Evolutionary conservation across 2,329 filamentous ascomycete genomes (phyloP).

Genomic region (Amauroascus verrucosus): DNA sequence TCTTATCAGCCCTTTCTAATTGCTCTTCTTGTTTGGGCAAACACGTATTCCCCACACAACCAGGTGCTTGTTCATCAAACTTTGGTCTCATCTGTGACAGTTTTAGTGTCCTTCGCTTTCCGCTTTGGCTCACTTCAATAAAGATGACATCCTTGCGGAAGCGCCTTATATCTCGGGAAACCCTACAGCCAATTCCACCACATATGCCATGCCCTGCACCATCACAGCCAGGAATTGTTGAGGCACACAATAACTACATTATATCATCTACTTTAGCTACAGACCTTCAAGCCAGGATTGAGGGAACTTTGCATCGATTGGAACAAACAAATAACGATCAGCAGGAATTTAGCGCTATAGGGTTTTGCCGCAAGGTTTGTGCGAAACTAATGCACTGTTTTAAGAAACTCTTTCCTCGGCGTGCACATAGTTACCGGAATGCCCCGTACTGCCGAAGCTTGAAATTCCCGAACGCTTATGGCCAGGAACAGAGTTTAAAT

Average conservation of each 20-base stretch:
- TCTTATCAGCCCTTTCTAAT: not conserved
- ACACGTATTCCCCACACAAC: not conserved
- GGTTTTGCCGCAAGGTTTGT: not conserved
- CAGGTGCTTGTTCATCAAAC: not conserved
- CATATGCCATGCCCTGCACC: not conserved
- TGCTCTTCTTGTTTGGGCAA: not conserved
- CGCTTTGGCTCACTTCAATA: not conserved
- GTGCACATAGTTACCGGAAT: not conserved
- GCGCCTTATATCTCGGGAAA: not conserved
- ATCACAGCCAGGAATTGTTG: not conserved
- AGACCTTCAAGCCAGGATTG: constrained; percentile 4
- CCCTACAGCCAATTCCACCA: not conserved
- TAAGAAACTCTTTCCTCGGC: not conserved
- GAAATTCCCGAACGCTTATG: not conserved
- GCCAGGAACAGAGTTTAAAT: not conserved
- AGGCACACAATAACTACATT: not conserved
- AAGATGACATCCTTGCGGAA: not conserved
- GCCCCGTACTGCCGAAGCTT: not conserved
- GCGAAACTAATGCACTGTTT: not conserved
- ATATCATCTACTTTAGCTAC: not conserved
- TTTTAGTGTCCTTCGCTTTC: not conserved
- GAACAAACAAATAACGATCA: not conserved
- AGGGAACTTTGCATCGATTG: not conserved
- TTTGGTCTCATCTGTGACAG: not conserved
- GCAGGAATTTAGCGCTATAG: not conserved